phyloP scores from a whole-genome alignment of 257 asterid species.

The Solanum pimpinellifolium region DNA sequence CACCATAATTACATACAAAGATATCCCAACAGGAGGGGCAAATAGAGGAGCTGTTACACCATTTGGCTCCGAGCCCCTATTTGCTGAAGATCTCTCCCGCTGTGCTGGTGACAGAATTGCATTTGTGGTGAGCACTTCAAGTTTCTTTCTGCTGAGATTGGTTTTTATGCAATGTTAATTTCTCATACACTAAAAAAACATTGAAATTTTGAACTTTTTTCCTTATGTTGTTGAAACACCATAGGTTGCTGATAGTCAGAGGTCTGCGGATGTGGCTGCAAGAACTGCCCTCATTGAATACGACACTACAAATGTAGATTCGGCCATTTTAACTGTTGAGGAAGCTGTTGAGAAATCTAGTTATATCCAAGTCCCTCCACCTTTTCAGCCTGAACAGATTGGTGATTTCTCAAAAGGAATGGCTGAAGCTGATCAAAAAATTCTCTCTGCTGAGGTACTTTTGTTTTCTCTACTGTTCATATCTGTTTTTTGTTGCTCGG shows the following conservation, averaged over 20 bases:
- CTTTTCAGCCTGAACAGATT: slow-evolving; percentile 26
- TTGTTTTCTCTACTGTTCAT: not conserved
- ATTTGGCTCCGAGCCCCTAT: slow-evolving; percentile 47
- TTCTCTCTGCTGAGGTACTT: slow-evolving; percentile 49
- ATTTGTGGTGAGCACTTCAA: slow-evolving; percentile 37
- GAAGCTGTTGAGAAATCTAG: slow-evolving; percentile 53
- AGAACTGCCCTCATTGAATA: slow-evolving; percentile 33
- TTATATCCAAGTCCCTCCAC: slow-evolving; percentile 39
- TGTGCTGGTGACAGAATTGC: slow-evolving; percentile 65
- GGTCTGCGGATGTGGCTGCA: slow-evolving; percentile 46
- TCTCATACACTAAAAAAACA: not conserved
- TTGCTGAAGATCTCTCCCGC: slow-evolving; percentile 38
- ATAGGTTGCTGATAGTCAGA: slow-evolving; percentile 55
- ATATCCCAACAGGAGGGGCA: slow-evolving; percentile 51
- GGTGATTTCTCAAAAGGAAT: slow-evolving; percentile 65
- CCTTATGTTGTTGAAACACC: not conserved
- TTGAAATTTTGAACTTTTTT: not conserved
- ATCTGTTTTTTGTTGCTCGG: not conserved
- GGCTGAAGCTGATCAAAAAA: slow-evolving; percentile 68
- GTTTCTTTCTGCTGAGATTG: not conserved
- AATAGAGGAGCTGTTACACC: slow-evolving; percentile 26
- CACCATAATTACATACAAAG: slow-evolving; percentile 40
- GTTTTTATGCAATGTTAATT: not conserved
- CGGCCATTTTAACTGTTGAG: slow-evolving; percentile 60
- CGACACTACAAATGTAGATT: slow-evolving; percentile 34